phyloP scores from a whole-genome alignment of 75 land plant species.

The Selaginella tamariscina region DNA sequence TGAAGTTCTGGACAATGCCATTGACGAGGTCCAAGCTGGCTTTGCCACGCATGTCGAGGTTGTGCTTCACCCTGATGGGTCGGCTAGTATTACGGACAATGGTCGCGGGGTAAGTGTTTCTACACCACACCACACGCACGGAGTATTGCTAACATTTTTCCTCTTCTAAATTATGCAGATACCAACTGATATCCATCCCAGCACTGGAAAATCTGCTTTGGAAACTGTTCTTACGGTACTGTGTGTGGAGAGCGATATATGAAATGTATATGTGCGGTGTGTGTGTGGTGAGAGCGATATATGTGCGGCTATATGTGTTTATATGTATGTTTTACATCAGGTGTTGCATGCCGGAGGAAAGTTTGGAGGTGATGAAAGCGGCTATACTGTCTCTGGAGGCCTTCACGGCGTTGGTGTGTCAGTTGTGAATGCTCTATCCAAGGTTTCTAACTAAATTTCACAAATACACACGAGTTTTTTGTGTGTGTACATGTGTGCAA shows the following conservation, averaged over 20 bases:
- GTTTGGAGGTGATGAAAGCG: neutral
- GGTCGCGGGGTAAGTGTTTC: conserved; percentile 87
- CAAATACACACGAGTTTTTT: too few species aligned
- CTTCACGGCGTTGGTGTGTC: conserved; percentile 12
- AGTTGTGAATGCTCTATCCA: conserved; percentile 10
- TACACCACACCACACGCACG: neutral
- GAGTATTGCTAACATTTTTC: neutral
- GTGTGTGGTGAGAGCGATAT: neutral
- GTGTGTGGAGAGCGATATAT: neutral
- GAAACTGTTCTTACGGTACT: conserved; percentile 98
- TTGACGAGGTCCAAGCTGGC: conserved; percentile 98
- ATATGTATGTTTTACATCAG: conserved; percentile 28
- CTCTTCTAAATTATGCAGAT: conserved; percentile 44
- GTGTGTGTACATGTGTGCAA: too few species aligned
- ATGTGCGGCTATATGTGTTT: neutral
- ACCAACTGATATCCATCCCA: conserved; percentile 89
- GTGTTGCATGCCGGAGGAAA: conserved; percentile 60
- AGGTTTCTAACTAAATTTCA: conserved; percentile 24
- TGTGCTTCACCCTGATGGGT: conserved; percentile 57
- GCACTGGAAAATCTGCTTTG: conserved; percentile 81
- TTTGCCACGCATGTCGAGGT: conserved; percentile 66
- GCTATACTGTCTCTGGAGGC: conserved; percentile 11
- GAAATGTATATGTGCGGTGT: neutral
- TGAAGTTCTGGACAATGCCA: conserved; percentile 95
- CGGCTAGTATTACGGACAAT: conserved; percentile 79